Evolutionary conservation across 2,329 filamentous ascomycete species (phyloP).

Genomic region (Aspergillus spinulosporus): DNA sequence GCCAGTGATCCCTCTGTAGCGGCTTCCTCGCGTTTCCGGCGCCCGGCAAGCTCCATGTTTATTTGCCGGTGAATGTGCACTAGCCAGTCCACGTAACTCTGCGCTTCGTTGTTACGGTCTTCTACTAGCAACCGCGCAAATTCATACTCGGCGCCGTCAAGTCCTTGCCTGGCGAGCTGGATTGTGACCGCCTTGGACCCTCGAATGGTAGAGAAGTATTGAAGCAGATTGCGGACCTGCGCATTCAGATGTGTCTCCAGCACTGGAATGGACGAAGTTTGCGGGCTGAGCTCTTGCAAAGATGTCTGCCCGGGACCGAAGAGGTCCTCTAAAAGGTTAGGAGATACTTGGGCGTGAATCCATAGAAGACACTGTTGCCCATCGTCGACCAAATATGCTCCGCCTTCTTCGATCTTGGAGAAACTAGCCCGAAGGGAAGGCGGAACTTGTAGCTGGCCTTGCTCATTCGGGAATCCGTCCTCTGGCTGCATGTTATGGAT

Average conservation of each 20-base stretch:
- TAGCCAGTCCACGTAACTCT: constrained; percentile 98
- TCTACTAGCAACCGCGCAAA: constrained; percentile 90
- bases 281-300: constrained; percentile 77
- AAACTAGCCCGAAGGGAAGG: constrained; percentile 79
- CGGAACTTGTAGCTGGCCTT: constrained; percentile 83
- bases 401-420: constrained; percentile 83
- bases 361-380: constrained; percentile 89
- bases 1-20: constrained; percentile 45
- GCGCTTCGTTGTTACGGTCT: constrained; percentile 95
- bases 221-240: constrained; percentile 88
- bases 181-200: constrained; percentile 86
- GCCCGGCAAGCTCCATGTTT: constrained; percentile 71
- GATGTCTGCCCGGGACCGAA: constrained; percentile 75
- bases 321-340: constrained; percentile 84
- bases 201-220: constrained; percentile 76
- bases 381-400: constrained; percentile 92
- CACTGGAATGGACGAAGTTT: constrained; percentile 74
- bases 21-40: constrained; percentile 50
- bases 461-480: constrained; percentile 91
- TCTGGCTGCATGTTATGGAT: constrained; percentile 84
- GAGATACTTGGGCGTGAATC: constrained; percentile 89
- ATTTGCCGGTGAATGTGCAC: constrained; percentile 93
- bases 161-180: constrained; percentile 85
- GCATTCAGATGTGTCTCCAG: constrained; percentile 91
- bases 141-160: constrained; percentile 95